A percentile compares a stretch with the other conserved stretches of the same genome.
Evolutionary conservation across 179 eudicot species (phyloP).

Genomic region (Beta corolliflora): DNA sequence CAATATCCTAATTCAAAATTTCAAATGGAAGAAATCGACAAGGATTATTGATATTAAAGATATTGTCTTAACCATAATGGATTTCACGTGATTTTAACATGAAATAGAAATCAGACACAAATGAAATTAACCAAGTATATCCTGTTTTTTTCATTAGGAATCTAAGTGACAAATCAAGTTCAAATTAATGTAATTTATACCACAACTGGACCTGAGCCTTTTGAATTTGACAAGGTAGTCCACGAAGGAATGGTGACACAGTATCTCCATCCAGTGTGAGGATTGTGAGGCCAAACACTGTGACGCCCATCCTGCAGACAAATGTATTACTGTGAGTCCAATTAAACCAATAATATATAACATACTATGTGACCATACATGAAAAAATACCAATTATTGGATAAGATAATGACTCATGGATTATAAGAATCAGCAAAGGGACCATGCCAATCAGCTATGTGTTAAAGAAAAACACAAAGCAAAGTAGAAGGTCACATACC

Average conservation of each 20-base stretch:
- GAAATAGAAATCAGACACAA: slow-evolving; percentile 7
- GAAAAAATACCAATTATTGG: not conserved
- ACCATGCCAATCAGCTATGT: not conserved
- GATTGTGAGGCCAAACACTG: slow-evolving; percentile 88
- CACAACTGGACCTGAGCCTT: slow-evolving; percentile 78
- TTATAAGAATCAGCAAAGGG: not conserved
- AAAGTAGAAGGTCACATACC: not conserved
- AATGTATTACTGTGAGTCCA: not conserved
- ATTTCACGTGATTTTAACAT: not conserved
- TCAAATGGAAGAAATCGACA: not conserved
- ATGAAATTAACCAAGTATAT: not conserved
- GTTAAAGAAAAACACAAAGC: not conserved
- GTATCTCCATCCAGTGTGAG: slow-evolving; percentile 88
- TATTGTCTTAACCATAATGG: not conserved
- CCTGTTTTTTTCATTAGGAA: not conserved
- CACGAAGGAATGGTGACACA: slow-evolving; percentile 86
- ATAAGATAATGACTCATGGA: not conserved
- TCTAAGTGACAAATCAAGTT: not conserved
- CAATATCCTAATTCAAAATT: not conserved
- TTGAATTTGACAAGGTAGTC: slow-evolving; percentile 63
- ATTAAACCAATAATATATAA: not conserved
- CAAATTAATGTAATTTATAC: slow-evolving; percentile 41
- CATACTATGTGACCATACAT: not conserved
- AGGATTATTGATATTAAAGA: slow-evolving; percentile 8
- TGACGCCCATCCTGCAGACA: slow-evolving; percentile 69